These are phyloP conservation scores for Globisporangium abappressorium DNA, from an alignment of 352 stramenopile genomes.

Conservation along the genomic window DNA sequence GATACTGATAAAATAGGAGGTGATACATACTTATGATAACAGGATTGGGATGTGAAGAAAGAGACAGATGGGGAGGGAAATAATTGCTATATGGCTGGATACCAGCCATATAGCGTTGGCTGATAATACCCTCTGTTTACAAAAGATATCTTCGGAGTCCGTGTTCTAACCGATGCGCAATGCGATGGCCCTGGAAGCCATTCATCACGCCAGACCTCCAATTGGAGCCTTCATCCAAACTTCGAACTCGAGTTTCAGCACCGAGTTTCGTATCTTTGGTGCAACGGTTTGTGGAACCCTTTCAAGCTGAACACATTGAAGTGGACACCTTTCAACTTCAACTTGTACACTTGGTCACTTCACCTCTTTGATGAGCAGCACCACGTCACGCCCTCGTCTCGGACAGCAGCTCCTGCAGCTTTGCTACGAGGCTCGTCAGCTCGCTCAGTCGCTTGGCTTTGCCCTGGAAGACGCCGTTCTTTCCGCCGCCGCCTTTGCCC, in stretches of 20 bases:
- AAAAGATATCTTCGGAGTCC: neutral
- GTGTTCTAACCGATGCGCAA: neutral
- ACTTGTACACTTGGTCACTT: neutral
- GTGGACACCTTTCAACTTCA: neutral
- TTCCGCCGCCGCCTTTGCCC: constrained; percentile 71
- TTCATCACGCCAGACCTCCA: neutral
- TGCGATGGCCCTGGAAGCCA: neutral
- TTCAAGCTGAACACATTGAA: neutral
- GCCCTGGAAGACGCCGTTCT: constrained; percentile 75
- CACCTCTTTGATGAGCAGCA: neutral
- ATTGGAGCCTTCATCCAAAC: neutral
- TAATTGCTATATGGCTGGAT: neutral
- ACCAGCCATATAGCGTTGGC: no score
- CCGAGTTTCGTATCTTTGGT: neutral
- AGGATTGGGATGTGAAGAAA: constrained; percentile 7
- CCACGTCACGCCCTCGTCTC: neutral
- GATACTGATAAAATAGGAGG: neutral
- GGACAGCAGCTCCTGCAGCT: constrained; percentile 28
- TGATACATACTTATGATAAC: neutral
- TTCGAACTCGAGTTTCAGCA: neutral
- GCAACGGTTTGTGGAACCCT: neutral
- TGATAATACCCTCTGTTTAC: neutral
- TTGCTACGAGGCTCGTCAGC: constrained; percentile 34
- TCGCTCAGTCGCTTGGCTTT: constrained; percentile 55
- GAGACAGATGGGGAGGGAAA: neutral